These are phyloP conservation scores for Nematodospora anomalae DNA, from an alignment of 1,139 yeast genomes.

Conservation along the genomic window DNA sequence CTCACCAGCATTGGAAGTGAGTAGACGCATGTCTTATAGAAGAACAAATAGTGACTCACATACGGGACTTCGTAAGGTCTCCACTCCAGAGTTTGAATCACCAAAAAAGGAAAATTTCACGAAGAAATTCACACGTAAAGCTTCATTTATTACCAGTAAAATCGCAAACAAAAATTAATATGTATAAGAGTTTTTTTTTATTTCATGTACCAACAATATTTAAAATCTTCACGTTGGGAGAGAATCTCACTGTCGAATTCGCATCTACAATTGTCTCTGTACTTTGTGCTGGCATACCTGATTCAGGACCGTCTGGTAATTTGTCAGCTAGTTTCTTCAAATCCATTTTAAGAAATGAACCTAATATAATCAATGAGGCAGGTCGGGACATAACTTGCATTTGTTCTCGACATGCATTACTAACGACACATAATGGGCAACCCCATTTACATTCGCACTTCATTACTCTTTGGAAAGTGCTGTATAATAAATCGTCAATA, in stretches of 20 bases:
- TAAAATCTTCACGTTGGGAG: conserved; percentile 59
- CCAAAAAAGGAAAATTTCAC: conserved; percentile 29
- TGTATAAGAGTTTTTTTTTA: no score
- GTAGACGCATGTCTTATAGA: conserved; percentile 13
- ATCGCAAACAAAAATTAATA: conserved; percentile 15
- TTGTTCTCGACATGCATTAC: conserved; percentile 75
- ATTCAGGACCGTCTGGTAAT: conserved; percentile 81
- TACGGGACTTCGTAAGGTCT: background rate
- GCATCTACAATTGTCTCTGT: conserved; percentile 69
- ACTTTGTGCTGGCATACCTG: conserved; percentile 65
- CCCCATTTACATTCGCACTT: conserved; percentile 83
- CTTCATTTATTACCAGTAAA: conserved; percentile 30
- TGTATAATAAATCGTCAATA: conserved; percentile 60
- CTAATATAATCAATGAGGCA: conserved; percentile 76
- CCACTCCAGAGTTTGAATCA: conserved; percentile 2
- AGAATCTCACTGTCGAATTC: conserved; percentile 51
- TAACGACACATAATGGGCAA: conserved; percentile 85
- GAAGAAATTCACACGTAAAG: conserved; percentile 31
- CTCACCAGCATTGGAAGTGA: conserved; percentile 7
- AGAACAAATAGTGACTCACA: conserved; percentile 11
- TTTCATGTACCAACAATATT: conserved; percentile 28
- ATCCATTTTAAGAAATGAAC: conserved; percentile 49
- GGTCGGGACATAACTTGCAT: conserved; percentile 83
- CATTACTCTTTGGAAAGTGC: conserved; percentile 58
- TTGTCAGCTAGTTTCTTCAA: conserved; percentile 33